Evolutionary conservation across 1,284 basidiomycete genomes (phyloP).

Genomic region (Leucoagaricus sp.): DNA sequence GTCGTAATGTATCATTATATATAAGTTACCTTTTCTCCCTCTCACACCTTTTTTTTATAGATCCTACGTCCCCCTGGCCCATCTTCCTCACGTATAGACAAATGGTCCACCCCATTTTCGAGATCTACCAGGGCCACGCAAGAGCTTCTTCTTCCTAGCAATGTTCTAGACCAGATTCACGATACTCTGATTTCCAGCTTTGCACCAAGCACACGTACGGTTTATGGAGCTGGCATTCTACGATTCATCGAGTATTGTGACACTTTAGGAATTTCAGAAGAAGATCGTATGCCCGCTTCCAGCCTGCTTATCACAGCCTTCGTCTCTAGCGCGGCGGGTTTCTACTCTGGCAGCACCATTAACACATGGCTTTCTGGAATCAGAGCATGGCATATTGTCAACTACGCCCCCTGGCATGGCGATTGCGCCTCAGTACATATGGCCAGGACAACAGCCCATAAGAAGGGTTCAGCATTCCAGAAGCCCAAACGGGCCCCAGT

Average conservation of each 20-base stretch:
- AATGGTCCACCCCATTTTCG: too few species aligned
- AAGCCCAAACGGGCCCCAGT: constrained; percentile 22
- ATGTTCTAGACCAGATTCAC: not conserved
- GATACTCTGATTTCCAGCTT: not conserved
- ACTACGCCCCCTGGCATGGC: constrained; percentile 25
- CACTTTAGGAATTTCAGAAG: constrained; percentile 23
- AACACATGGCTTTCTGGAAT: constrained; percentile 25
- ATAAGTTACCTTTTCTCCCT: too few species aligned
- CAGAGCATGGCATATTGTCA: constrained; percentile 24
- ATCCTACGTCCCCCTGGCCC: too few species aligned
- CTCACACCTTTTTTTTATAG: too few species aligned
- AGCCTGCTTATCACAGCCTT: constrained; percentile 27
- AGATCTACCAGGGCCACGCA: too few species aligned
- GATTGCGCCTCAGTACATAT: not conserved
- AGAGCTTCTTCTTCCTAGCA: constrained; percentile 11
- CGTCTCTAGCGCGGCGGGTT: constrained; percentile 17
- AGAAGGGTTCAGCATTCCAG: constrained; percentile 13
- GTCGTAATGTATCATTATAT: too few species aligned
- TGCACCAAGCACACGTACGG: constrained; percentile 20
- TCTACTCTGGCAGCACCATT: constrained; percentile 18
- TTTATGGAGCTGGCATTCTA: constrained; percentile 33
- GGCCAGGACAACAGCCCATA: constrained; percentile 15
- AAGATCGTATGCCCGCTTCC: constrained; percentile 30
- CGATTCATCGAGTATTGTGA: constrained; percentile 35
- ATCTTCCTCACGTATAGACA: too few species aligned